Evolutionary conservation across 2,329 filamentous ascomycete genomes (phyloP).

Genomic region (Clathrospora elynae): DNA sequence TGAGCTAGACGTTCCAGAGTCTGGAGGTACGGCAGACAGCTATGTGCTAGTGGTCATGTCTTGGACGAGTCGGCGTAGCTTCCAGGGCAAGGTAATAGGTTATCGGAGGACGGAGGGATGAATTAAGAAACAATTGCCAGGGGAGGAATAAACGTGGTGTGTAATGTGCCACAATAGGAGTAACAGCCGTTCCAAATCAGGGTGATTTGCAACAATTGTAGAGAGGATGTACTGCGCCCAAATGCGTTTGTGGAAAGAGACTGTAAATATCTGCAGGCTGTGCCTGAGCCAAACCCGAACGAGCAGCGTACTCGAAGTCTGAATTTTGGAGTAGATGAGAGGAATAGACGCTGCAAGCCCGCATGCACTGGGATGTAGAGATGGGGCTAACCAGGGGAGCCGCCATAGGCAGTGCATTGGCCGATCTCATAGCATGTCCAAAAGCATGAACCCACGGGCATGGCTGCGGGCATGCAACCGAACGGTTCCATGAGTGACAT

Average conservation of each 20-base stretch:
- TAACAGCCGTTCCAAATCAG: constrained; percentile 42
- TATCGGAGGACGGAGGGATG: constrained; percentile 34
- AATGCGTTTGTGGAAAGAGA: constrained; percentile 33
- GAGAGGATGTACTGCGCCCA: constrained; percentile 39
- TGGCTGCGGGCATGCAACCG: constrained; percentile 43
- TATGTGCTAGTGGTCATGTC: constrained; percentile 41
- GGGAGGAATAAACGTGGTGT: constrained; percentile 33
- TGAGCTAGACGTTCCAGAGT: constrained; percentile 40
- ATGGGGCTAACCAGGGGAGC: constrained; percentile 25
- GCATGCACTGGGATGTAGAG: constrained; percentile 30
- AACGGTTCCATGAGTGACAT: constrained; percentile 43
- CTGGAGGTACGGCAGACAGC: constrained; percentile 39
- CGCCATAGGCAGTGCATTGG: constrained; percentile 38
- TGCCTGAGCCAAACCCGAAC: constrained; percentile 42
- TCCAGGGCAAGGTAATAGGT: constrained; percentile 37
- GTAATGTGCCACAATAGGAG: constrained; percentile 34
- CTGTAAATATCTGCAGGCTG: constrained; percentile 49
- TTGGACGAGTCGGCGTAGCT: constrained; percentile 34
- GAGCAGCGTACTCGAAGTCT: constrained; percentile 26
- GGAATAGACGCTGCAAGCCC: constrained; percentile 40
- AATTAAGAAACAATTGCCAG: constrained; percentile 38
- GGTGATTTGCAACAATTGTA: constrained; percentile 39
- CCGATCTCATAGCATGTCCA: constrained; percentile 27
- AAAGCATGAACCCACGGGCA: constrained; percentile 45
- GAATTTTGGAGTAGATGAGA: constrained; percentile 23